Percentiles rank a stretch among this genome's conserved stretches.
phyloP scores from a whole-genome alignment of 306 rosid species.

The Dryas octopetala region DNA sequence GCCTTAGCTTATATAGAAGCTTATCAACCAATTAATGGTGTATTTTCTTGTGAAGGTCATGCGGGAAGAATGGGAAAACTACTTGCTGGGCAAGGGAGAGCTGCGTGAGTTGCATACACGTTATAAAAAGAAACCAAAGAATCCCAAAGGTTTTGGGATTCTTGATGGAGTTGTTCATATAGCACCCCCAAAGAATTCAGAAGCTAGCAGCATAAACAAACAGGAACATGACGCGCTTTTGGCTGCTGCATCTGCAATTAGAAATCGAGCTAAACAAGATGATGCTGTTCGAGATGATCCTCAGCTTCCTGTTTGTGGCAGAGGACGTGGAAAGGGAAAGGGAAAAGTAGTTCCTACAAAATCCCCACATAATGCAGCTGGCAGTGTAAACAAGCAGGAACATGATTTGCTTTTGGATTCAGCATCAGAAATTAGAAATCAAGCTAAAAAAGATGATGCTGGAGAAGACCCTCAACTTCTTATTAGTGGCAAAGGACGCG shows the following conservation, averaged over 20 bases:
- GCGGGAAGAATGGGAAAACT: constrained; percentile 84
- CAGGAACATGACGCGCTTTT: constrained; percentile 79
- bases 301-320: constrained; percentile 34
- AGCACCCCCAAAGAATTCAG: constrained; percentile 55
- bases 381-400: constrained; percentile 67
- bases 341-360: constrained; percentile 50
- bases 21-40: background rate
- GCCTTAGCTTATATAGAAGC: background rate
- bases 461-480: constrained; percentile 47
- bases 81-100: constrained; percentile 85
- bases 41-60: constrained; percentile 57
- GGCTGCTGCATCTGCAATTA: constrained; percentile 77
- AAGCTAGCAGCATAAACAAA: constrained; percentile 70
- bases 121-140: constrained; percentile 76
- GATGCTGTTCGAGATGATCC: constrained; percentile 43
- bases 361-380: constrained; percentile 50
- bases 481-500: constrained; percentile 32
- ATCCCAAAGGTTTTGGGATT: constrained; percentile 94
- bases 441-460: constrained; percentile 37
- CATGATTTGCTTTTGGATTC: constrained; percentile 71
- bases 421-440: constrained; percentile 59
- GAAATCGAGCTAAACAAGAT: constrained; percentile 49
- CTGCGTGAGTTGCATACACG: constrained; percentile 62
- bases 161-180: constrained; percentile 85
- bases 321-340: constrained; percentile 51